Evolutionary conservation across 805 yeast species (phyloP), one percentile per base, ranked within the genome.

Genomic region (Ogataea parapolymorpha): DNA sequence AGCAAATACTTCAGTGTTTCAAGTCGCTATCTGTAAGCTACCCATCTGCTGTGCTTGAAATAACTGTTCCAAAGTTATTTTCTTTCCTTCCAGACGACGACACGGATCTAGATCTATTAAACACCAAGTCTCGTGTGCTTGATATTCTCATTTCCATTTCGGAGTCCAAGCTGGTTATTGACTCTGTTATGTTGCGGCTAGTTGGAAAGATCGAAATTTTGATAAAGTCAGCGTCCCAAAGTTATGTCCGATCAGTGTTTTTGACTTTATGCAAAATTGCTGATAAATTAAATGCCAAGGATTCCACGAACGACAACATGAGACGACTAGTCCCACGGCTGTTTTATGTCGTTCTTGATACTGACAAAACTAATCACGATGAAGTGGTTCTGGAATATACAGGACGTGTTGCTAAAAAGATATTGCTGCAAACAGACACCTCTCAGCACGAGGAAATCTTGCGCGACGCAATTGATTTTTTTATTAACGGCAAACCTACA

Each of bases 1-100:
- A 63, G 13, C 79, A 79, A 11, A 70, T 81, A 11, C 56, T 83
- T 17, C 71, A 65, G 8, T 80, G 88, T 0, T 61, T 89, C 36
- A 70, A 73, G 5, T 62, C 61, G 10, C 52, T 82, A 2, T 70
- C 77, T n/a, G 53, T 60, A 7, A 47, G 52, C 14, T 56, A 66
- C 23, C 54, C 67, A 5, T 54, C 65, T 20, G 52, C 74, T 2
- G 71, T 84, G 1, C 57, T 78, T 18, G 79, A 75, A 18, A 58
- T 71, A 15, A 69, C 80, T 1, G 62, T 79, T 33, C 84, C 82
- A 6, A 70, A 66, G 17, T 58, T 81, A 41, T 53, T 82, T 9
- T 58, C 74, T 2, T 56, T 72, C 14, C 62, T 83, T 17, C 82
- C 85, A 3, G 70, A 68, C n/a, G 25, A 34, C 24, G 55, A 53